Evolutionary conservation across 2,329 filamentous ascomycete species (phyloP).

Genomic region (Fusarium sp.): DNA sequence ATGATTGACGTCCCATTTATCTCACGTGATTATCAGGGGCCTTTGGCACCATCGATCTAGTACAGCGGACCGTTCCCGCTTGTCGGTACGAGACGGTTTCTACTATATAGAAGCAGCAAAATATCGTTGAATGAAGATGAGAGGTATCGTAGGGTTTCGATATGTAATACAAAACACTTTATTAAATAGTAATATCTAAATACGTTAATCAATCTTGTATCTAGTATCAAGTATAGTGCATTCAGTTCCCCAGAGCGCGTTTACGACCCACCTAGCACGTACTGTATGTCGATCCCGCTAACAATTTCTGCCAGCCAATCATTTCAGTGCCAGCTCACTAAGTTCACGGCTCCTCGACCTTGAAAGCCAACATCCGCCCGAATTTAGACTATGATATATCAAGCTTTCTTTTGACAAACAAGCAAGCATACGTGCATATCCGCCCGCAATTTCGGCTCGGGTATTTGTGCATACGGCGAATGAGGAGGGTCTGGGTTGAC

Average conservation of each 20-base stretch:
- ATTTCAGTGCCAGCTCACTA: slow-evolving; percentile 25
- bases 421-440: slow-evolving; percentile 16
- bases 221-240: not conserved
- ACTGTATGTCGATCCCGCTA: slow-evolving; percentile 30
- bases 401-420: slow-evolving; percentile 12
- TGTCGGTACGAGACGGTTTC: slow-evolving; percentile 8
- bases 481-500: slow-evolving; percentile 26
- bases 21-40: slow-evolving; percentile 17
- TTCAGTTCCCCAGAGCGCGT: slow-evolving; percentile 31
- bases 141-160: too few species aligned
- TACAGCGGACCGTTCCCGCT: slow-evolving; percentile 1
- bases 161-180: not conserved
- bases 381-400: slow-evolving; percentile 19
- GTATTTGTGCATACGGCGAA: slow-evolving; percentile 21
- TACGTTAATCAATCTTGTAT: too few species aligned
- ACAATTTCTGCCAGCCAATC: slow-evolving; percentile 41
- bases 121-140: too few species aligned
- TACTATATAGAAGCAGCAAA: not conserved
- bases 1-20: not conserved
- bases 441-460: slow-evolving; percentile 1
- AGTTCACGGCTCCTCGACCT: slow-evolving; percentile 19
- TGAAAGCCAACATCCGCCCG: slow-evolving; percentile 30
- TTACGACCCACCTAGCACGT: slow-evolving; percentile 14
- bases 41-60: slow-evolving; percentile 1
- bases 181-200: too few species aligned